Evolutionary conservation across 805 yeast species (phyloP), one percentile per base, ranked within the genome.

Genomic region (Lachancea meyersii): DNA sequence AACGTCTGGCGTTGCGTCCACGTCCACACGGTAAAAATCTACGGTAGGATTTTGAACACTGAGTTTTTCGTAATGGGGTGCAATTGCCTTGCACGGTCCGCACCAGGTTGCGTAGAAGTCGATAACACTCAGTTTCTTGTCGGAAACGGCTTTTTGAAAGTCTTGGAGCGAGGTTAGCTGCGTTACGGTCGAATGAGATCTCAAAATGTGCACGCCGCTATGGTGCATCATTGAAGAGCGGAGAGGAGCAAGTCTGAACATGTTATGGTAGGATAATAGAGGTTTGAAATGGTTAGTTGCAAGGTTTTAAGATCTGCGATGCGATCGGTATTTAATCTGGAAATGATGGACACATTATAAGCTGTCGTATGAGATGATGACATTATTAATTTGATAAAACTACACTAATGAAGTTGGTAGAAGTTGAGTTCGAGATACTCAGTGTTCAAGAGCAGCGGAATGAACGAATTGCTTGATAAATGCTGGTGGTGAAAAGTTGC

Each of bases 91-190:
- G 54, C 87, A 81, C n/a, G 87, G 87, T 6, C 82, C 86, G 61
- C 87, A 81, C 87, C 87, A 81, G 9, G 78, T 73, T 24, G 87
- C 86, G 60, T 72, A 78, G 58, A 80, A 81, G 57, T 81, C 86
- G 38, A 80, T 73, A 2, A 80, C 65, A 1, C 80, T 67, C 28
- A 76, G 58, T 44, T 73, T 69, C 27, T 66, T 60, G 10, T 58
- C 47, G 24, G 58, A 48, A 34, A 67, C 64, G 3, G 61, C 51
- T 4, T 52, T 46, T 34, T 65, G 61, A 55, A 72, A 73, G 22
- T 68, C 69, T 6, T 54, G 40, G 18, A 69, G 42, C 1, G 57
- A 45, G 2, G 53, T 45, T 13, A 73, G 48, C 43, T 70, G 70
- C 18, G 57, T 53, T 40, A 73, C 68, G 1, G 48, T 42, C 1